phyloP scores from a whole-genome alignment of 257 asterid species.

The Jaltomata sinuosa region DNA sequence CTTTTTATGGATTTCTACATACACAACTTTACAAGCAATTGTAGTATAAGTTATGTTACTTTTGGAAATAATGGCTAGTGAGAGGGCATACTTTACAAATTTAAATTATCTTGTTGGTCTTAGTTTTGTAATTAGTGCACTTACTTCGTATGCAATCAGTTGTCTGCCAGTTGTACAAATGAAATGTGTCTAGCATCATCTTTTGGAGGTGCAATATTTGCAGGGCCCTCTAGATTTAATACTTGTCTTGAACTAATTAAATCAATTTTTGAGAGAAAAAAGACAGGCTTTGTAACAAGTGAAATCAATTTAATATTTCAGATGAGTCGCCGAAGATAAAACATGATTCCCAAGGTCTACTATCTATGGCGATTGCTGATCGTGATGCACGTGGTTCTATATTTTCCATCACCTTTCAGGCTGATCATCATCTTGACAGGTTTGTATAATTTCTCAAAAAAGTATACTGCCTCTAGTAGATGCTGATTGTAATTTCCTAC shows the following conservation, averaged over 20 bases:
- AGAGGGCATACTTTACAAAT: background rate
- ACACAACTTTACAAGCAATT: background rate
- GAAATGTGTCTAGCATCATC: background rate
- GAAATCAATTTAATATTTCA: conserved; percentile 24
- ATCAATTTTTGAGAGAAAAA: background rate
- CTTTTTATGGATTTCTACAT: background rate
- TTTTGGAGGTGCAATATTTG: background rate
- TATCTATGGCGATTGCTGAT: conserved; percentile 90
- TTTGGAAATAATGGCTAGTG: background rate
- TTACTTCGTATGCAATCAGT: background rate
- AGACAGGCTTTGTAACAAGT: conserved; percentile 1
- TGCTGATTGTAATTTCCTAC: background rate
- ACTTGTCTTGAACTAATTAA: background rate
- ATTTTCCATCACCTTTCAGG: conserved; percentile 71
- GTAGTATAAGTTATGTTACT: background rate
- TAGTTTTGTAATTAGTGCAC: background rate
- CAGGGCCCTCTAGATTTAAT: background rate
- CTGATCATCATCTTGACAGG: conserved; percentile 97
- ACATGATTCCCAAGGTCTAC: conserved; percentile 82
- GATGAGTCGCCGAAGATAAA: conserved; percentile 77
- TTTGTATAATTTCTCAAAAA: conserved; percentile 1
- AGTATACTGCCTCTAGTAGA: background rate
- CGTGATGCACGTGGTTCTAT: conserved; percentile 84
- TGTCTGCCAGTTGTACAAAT: background rate
- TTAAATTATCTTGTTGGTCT: background rate